Evolutionary conservation across 225 moss, liverwort and hornwort species (phyloP).

Genomic region (Pseudoscleropodium purum): DNA sequence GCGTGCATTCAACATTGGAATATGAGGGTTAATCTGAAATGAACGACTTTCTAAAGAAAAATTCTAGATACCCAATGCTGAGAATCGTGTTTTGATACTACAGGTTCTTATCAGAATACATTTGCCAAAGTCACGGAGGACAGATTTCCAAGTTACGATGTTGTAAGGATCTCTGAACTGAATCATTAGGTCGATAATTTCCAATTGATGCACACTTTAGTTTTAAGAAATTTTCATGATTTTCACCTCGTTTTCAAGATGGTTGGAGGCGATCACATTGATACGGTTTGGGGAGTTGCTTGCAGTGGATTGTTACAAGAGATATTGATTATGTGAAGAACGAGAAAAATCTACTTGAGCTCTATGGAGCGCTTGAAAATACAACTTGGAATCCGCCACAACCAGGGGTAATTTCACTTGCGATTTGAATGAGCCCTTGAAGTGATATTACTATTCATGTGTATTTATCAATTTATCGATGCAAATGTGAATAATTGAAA

Average conservation of each 20-base stretch:
- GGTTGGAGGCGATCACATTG: not conserved
- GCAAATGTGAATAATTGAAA: not conserved
- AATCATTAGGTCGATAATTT: not conserved
- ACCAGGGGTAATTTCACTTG: constrained; percentile 51
- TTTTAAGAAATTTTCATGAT: not conserved
- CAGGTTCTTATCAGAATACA: constrained; percentile 92
- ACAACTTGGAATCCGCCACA: constrained; percentile 66
- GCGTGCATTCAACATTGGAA: not conserved
- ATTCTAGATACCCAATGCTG: not conserved
- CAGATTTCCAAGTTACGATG: constrained; percentile 68
- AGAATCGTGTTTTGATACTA: not conserved
- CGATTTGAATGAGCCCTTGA: not conserved
- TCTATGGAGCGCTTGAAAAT: constrained; percentile 57
- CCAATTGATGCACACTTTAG: not conserved
- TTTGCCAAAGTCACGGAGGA: constrained; percentile 77
- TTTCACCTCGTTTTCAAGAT: not conserved
- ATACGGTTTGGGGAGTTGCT: not conserved
- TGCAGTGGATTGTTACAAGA: constrained; percentile 80
- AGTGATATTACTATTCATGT: not conserved
- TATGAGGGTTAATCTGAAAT: not conserved
- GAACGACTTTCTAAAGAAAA: not conserved
- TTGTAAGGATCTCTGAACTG: constrained; percentile 39
- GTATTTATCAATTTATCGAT: not conserved
- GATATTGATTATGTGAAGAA: constrained; percentile 51
- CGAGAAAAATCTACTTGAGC: constrained; percentile 33